Base-by-base conservation (phyloP, 306 rosid genomes). In the Ziziphus jujuba region DNA sequence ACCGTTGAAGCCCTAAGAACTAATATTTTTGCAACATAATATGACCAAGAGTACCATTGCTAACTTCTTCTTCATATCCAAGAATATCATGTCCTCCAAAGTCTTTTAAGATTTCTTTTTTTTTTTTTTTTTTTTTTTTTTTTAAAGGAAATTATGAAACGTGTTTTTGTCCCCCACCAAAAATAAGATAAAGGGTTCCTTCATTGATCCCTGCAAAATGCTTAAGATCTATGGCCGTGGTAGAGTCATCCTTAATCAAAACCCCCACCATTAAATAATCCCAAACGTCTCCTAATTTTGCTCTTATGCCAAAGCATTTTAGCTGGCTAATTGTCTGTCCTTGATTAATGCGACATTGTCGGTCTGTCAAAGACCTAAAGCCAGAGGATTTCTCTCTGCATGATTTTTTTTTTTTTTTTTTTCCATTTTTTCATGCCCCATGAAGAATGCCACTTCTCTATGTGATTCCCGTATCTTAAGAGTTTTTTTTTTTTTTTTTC, bases 321-420 rank as follows among this genome's bases (percentile, higher is more conserved):
- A 90, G 97, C 99, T 95, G 97, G 85, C 89, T 81, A 65, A 83
- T 11, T 86, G 88, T 79, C 90, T 81, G 83, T 84, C 66, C 89
- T 83, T 85, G 69, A 87, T 82, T 87, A 73, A 79, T 80, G 80
- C 67, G 65, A 85, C 78, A 11, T 55, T 84, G 89, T 82, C 90
- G 79, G 82, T 77, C 66, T 76, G 80, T 61, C 83, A 63, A 79
- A 59, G 70, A 65, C 81, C 73, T 78, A 74, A 57, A 68, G 40
- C 63, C 71, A 56, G 63, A 23, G 47, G 21, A 21, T 53, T 67
- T 35, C 49, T 50, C 66, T 56, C 54, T 67, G 65, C 73, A 74
- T 70, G 59, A 76, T 62, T 68, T 43, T 40, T 17, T 34, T 71
- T 19, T 56, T 71, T 65, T 24, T 70, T 56, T 28, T 75, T 72